Evolutionary conservation across 495 filamentous ascomycete genomes (phyloP).

Genomic region (Penicillium pancosmium): DNA sequence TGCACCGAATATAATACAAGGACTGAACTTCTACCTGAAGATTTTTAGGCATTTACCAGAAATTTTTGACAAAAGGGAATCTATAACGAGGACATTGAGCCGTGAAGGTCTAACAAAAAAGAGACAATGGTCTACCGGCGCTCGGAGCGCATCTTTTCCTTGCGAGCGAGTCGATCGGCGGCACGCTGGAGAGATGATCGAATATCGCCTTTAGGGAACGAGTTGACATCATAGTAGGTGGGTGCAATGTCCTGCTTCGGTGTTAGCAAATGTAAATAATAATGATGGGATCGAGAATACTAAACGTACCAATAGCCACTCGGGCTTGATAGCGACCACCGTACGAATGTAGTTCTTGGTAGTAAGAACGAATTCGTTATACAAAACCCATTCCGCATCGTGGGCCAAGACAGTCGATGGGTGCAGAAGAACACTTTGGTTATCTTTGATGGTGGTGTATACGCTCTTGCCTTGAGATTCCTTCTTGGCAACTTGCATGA

Average conservation of each 20-base stretch:
- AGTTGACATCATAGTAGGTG: conserved; percentile 84
- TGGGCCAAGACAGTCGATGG: conserved; percentile 83
- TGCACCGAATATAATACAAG: not conserved
- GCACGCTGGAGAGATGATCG: conserved; percentile 73
- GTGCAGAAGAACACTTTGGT: conserved; percentile 88
- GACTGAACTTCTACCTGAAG: not conserved
- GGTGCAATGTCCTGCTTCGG: conserved; percentile 77
- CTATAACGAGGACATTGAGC: conserved; percentile 17
- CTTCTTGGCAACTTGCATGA: conserved; percentile 99
- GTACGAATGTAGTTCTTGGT: conserved; percentile 86
- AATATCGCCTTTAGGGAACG: conserved; percentile 84
- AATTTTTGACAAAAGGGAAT: conserved; percentile 17
- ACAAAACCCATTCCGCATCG: conserved; percentile 95
- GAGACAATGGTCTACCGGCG: conserved; percentile 28
- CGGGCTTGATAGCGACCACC: conserved; percentile 61
- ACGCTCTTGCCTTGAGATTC: conserved; percentile 71
- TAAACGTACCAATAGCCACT: conserved; percentile 82
- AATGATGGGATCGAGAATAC: conserved; percentile 2
- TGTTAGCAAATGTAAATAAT: conserved; percentile 25
- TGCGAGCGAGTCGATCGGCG: conserved; percentile 73
- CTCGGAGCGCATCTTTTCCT: conserved; percentile 62
- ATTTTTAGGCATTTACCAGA: conserved; percentile 1
- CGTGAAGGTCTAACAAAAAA: conserved; percentile 15
- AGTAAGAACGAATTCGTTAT: conserved; percentile 98
- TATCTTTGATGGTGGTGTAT: conserved; percentile 94